These are phyloP conservation scores for Orychophragmus violaceus DNA, from an alignment of 345 rosid genomes.

Conservation along the genomic window DNA sequence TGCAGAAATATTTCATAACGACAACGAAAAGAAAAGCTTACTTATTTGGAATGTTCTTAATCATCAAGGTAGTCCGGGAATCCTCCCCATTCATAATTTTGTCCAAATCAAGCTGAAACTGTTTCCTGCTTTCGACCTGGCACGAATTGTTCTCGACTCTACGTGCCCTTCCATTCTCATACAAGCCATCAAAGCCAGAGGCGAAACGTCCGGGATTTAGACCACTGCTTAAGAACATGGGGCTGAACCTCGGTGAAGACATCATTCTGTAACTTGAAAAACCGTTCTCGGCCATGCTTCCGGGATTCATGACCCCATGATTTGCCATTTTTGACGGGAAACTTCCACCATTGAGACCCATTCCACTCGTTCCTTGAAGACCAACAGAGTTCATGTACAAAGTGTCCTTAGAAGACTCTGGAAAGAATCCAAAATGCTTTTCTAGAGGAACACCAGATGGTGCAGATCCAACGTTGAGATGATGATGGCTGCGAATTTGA, in stretches of 20 bases:
- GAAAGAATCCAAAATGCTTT: conserved; percentile 69
- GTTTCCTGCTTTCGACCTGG: conserved; percentile 65
- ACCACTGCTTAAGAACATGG: conserved; percentile 54
- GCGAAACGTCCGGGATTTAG: conserved; percentile 46
- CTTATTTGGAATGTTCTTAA: conserved; percentile 64
- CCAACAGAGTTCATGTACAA: conserved; percentile 56
- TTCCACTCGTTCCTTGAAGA: conserved; percentile 38
- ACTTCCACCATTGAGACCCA: conserved; percentile 32
- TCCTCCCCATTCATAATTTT: conserved; percentile 65
- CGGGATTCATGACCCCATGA: conserved; percentile 45
- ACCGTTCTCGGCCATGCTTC: conserved; percentile 51
- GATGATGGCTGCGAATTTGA: conserved; percentile 41
- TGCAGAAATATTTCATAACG: background rate
- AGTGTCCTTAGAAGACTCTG: conserved; percentile 61
- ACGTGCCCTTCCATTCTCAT: conserved; percentile 56
- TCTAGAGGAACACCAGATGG: conserved; percentile 81
- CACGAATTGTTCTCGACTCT: conserved; percentile 51
- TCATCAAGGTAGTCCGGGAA: conserved; percentile 55
- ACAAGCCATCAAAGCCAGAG: conserved; percentile 47
- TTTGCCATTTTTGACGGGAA: conserved; percentile 34
- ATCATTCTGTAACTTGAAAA: conserved; percentile 59
- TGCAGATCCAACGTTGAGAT: conserved; percentile 85
- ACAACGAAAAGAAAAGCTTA: conserved; percentile 22
- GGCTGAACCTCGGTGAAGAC: conserved; percentile 65
- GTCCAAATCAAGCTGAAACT: conserved; percentile 80